Evolutionary conservation across 169 alveolate species (phyloP), one percentile per base, ranked within the genome.

Genomic region (Cryptosporidium parvum): DNA sequence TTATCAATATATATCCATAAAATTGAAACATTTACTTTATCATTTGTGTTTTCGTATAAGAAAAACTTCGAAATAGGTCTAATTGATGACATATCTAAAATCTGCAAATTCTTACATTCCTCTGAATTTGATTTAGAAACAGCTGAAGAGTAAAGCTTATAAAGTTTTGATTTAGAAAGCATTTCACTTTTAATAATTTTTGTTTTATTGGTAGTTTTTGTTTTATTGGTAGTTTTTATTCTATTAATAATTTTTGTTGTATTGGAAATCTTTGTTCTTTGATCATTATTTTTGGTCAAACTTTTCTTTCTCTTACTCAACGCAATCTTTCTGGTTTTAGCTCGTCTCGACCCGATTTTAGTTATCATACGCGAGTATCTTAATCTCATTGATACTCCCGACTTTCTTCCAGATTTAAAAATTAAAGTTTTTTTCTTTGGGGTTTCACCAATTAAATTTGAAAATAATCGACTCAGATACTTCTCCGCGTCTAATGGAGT

Each of bases 81-180:
- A n/a, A 65, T 31, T 12, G 72, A 65, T 21, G 72, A 65, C 44
- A 33, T 35, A 3, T 65, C 72, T 3, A 65, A 31, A 16, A 65
- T 35, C 12, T 37, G 72, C 9, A 65, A 23, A 37, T 65, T 8
- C 51, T 37, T 37, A 21, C 48, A 65, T 8, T 21, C 14, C 23
- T 31, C 51, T 16, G 72, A 65, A 33, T 35, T 35, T n/a, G 72
- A 37, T n/a, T 29, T 65, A 33, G 51, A 65, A n/a, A 18, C 0
- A 2, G 23, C 29, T 21, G 67, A 56, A 65, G 72, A 65, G 72
- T 65, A 65, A 2, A 37, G 3, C 52, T 33, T 65, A 29, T 65
- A 65, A 33, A 31, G 53, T 1, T 31, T n/a, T 18, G 44, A 33
- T 65, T 31, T 65, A 14, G 51, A 65, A 33, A 52, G 12, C 4